Evolutionary conservation across 352 stramenopile species (phyloP).

Genomic region (Poterioochromonas sp.): DNA sequence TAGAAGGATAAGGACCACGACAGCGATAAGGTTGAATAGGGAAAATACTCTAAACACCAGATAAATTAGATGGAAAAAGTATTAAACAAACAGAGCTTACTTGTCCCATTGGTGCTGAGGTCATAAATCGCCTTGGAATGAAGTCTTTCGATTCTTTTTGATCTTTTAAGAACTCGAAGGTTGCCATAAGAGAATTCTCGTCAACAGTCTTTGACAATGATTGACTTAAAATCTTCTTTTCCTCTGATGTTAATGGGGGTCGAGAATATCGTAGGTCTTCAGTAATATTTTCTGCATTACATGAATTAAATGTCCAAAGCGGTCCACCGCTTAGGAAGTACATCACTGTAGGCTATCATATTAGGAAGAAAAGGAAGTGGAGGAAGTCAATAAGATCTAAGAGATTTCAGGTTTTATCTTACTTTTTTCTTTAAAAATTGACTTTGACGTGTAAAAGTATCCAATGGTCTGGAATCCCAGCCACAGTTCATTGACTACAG

Average conservation of each 20-base stretch:
- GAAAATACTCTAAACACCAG: not conserved
- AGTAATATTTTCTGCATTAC: not conserved
- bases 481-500: slow-evolving; percentile 29
- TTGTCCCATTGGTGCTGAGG: not conserved
- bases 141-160: not conserved
- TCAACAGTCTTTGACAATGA: not conserved
- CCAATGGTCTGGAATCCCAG: not conserved
- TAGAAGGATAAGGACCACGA: not conserved
- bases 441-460: not conserved
- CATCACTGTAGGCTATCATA: slow-evolving; percentile 3
- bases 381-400: not conserved
- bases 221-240: not conserved
- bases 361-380: not conserved
- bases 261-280: not conserved
- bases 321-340: not conserved
- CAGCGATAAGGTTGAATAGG: not conserved
- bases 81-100: not conserved
- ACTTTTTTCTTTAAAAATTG: not conserved
- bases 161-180: not conserved
- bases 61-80: not conserved
- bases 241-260: not conserved
- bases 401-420: not conserved
- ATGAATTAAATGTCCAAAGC: not conserved
- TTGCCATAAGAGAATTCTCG: not conserved
- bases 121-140: not conserved